Base-by-base conservation (phyloP, 2,329 filamentous ascomycete genomes). In the Ceratocystis smalleyi region DNA sequence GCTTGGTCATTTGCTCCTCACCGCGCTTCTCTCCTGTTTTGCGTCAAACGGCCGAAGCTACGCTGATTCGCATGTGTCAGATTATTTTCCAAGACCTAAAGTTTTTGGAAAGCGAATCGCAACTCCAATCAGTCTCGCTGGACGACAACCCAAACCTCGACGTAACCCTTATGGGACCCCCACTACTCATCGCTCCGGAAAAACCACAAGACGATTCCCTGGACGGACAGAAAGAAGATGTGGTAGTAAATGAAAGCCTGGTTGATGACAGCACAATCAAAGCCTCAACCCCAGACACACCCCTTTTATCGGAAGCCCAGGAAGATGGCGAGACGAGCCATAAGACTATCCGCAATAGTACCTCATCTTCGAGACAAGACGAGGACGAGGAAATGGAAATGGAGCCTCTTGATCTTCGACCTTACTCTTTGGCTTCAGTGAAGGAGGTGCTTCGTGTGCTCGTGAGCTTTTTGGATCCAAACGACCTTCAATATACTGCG, bases 11-110 rank as follows among this genome's bases (percentile, higher is more conserved):
- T 78, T 99, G 94, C 77, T 99, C 92, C 68, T 91, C 97, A 71
- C 84, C 89, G 64, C 84, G 92, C 64, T 85, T 97, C 67, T 96
- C 91, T 8, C 91, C 96, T 70, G 85, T 97, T 3, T 77, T 99
- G 64, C 84, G 92, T 68, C 83, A 91, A 68, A 95, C 91, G 22
- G 94, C 94, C 1, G 94, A 99, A 75, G 94, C 95, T 71, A 87
- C 91, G 64, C 96, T 99, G 91, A 89, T 97, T 57, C 89, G 90
- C 69, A 99, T 99, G 94, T 97, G 94, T 72, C 94, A 99, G 75
- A 91, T 96, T 69, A 96, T 99, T 70, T 99, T 99, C 72, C 88
- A 91, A 74, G 86, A 95, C 67, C 77, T 99, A 62, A 96, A 95
- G 73, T 85, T 91, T 68, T 77, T 97, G 6, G 89, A 95, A 70